Conservation (phyloP, 257 asterid genomes). For the Prunella vulgaris region DNA sequence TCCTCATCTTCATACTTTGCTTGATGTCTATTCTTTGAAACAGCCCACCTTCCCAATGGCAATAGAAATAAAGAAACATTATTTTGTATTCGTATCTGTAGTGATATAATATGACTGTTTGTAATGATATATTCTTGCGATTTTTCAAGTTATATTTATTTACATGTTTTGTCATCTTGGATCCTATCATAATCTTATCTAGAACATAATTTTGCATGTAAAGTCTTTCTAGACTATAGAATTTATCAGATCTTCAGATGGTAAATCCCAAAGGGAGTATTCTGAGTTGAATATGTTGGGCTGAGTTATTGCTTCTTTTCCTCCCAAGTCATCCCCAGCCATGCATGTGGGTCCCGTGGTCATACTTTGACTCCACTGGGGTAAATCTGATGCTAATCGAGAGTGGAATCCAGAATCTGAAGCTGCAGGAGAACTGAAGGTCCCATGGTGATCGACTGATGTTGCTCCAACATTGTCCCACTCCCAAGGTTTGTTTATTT, state of each 20-base stretch:
- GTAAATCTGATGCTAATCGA: slow-evolving; percentile 33
- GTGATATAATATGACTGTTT: background rate
- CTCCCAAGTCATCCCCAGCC: slow-evolving; percentile 21
- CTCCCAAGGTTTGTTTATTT: background rate
- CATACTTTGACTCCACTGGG: slow-evolving; percentile 48
- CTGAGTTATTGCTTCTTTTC: slow-evolving; percentile 33
- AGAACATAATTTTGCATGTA: background rate
- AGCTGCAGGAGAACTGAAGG: background rate
- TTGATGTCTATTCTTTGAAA: slow-evolving; percentile 33
- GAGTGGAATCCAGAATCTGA: slow-evolving; percentile 37
- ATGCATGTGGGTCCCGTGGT: slow-evolving; percentile 47
- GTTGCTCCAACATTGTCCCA: slow-evolving; percentile 40
- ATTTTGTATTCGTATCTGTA: slow-evolving; percentile 19
- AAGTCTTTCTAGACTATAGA: slow-evolving; percentile 16
- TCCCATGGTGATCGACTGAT: background rate
- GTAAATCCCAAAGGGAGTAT: slow-evolving; percentile 59
- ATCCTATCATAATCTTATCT: slow-evolving; percentile 11
- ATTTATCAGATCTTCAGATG: slow-evolving; percentile 47
- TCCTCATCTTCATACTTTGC: slow-evolving; percentile 97
- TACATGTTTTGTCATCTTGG: background rate
- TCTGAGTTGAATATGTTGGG: slow-evolving; percentile 46
- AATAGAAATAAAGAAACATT: slow-evolving; percentile 1
- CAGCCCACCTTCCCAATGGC: slow-evolving; percentile 1
- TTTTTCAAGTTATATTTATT: background rate
- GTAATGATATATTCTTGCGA: slow-evolving; percentile 4